phyloP scores from a whole-genome alignment of 257 asterid species.

The Marsdenia floribunda region DNA sequence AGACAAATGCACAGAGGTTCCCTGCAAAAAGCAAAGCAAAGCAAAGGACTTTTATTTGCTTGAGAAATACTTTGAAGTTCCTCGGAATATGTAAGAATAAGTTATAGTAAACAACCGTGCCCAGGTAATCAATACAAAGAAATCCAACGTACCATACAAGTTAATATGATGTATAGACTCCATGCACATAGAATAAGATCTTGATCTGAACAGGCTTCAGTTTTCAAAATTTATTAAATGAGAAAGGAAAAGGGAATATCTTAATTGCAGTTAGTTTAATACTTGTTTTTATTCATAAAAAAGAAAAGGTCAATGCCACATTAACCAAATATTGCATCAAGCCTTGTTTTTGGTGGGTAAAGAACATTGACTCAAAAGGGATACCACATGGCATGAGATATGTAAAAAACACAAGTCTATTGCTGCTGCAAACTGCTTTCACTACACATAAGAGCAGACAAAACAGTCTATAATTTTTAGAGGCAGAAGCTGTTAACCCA shows the following conservation, averaged over 20 bases:
- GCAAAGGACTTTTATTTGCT: background rate
- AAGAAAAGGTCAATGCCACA: background rate
- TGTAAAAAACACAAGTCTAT: background rate
- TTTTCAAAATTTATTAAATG: background rate
- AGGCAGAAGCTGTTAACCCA: background rate
- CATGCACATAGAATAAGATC: background rate
- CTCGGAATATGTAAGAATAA: background rate
- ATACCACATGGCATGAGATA: background rate
- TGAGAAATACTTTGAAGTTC: background rate
- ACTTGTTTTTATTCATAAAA: background rate
- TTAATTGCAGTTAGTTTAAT: background rate
- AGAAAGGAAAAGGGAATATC: background rate
- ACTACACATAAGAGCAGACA: background rate
- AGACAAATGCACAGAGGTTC: conserved; percentile 62
- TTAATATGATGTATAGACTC: background rate
- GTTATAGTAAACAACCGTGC: background rate
- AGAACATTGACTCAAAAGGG: background rate
- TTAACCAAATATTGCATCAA: background rate
- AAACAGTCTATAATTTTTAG: background rate
- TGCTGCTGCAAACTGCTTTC: background rate
- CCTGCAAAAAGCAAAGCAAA: conserved; percentile 42
- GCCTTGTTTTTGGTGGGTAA: background rate
- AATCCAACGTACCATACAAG: background rate
- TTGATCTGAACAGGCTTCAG: background rate
- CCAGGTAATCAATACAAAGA: background rate